phyloP scores from a whole-genome alignment of 108 stramenopile species.

The Pseudonitzschia multiseries region DNA sequence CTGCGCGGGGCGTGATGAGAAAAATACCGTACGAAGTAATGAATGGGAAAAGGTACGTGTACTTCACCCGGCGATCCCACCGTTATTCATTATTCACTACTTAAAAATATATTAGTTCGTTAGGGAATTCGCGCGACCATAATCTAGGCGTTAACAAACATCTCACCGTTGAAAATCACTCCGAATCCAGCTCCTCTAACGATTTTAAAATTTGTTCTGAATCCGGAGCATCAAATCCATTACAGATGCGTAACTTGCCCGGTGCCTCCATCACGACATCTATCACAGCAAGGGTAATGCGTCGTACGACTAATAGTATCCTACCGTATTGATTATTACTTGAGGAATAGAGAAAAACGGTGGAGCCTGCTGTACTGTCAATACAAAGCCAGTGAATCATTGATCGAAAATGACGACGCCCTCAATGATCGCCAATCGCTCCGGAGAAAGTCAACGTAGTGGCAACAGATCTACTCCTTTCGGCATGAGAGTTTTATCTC shows the following conservation, averaged over 20 bases:
- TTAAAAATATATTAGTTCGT: not conserved
- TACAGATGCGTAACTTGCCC: not conserved
- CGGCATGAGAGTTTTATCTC: constrained; percentile 26
- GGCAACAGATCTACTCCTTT: constrained; percentile 11
- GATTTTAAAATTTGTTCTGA: constrained; percentile 5
- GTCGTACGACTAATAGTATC: not conserved
- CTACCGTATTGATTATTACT: not conserved
- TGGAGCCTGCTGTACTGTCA: too few relatives aligned
- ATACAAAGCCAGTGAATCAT: not conserved
- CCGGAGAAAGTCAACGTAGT: not conserved
- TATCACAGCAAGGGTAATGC: not conserved
- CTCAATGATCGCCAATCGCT: not conserved
- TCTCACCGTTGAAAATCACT: not conserved
- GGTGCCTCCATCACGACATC: not conserved
- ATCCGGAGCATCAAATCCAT: not conserved
- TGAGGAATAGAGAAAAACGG: not conserved
- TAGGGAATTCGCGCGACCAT: not conserved
- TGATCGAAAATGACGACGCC: not conserved
- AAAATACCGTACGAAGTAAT: too few relatives aligned
- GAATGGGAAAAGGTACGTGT: not conserved
- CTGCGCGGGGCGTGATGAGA: too few relatives aligned
- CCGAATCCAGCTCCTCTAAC: not conserved
- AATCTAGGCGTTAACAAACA: not conserved
- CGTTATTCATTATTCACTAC: not conserved
- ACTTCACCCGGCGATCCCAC: not conserved